Conservation (phyloP, 768 basidiomycete species). For the Botryobasidium botryosum region DNA sequence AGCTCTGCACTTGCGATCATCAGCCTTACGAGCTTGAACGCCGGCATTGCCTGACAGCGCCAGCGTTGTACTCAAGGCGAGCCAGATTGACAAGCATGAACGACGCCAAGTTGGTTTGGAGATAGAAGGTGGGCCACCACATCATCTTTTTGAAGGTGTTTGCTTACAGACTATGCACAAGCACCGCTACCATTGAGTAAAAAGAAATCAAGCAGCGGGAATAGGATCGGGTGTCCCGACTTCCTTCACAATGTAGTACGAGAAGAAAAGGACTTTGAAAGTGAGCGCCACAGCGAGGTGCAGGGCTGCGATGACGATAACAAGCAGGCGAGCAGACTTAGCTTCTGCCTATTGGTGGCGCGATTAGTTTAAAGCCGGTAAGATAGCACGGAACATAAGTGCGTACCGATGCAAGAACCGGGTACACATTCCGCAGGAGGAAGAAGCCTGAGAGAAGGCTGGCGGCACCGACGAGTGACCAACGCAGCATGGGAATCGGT, state of each 20-base stretch:
- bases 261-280: conserved; percentile 69
- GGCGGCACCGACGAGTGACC: conserved; percentile 57
- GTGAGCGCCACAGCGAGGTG: conserved; percentile 70
- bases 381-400: not conserved
- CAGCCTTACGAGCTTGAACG: too few relatives aligned
- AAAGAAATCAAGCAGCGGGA: too few relatives aligned
- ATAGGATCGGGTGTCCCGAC: too few relatives aligned
- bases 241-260: conserved; percentile 31
- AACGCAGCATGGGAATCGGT: conserved; percentile 66
- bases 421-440: conserved; percentile 71
- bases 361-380: not conserved
- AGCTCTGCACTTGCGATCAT: too few relatives aligned
- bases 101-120: too few relatives aligned
- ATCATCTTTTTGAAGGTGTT: too few relatives aligned
- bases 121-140: too few relatives aligned
- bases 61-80: too few relatives aligned
- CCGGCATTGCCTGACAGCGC: too few relatives aligned
- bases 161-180: too few relatives aligned
- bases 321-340: conserved; percentile 68
- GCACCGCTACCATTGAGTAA: too few relatives aligned
- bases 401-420: conserved; percentile 68
- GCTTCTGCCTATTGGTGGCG: conserved; percentile 48
- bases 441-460: conserved; percentile 78
- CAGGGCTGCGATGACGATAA: conserved; percentile 53
- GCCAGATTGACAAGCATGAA: too few relatives aligned